A percentile compares a stretch with the other conserved stretches of the same genome.
phyloP scores from a whole-genome alignment of 495 filamentous ascomycete species.

The Penicillium riverlandense region DNA sequence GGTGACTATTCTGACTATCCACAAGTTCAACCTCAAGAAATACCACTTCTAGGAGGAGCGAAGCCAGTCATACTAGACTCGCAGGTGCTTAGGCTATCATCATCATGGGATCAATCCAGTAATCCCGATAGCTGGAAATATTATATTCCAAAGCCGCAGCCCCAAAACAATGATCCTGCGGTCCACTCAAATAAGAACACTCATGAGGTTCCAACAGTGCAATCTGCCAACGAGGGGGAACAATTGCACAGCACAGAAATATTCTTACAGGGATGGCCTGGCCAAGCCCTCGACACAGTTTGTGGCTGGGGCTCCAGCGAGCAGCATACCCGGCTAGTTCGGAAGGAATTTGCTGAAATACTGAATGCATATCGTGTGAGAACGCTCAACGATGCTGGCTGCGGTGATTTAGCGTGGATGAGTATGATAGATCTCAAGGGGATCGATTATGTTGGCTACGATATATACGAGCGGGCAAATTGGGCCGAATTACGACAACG shows the following conservation, averaged over 20 bases:
- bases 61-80: neutral
- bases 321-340: constrained; percentile 3
- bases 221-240: neutral
- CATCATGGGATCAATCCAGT: neutral
- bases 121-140: neutral
- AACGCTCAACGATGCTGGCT: constrained; percentile 4
- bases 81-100: constrained; percentile 1
- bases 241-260: constrained; percentile 1
- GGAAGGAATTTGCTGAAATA: constrained; percentile 3
- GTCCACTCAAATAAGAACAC: neutral
- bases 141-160: constrained; percentile 1
- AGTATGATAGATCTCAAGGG: constrained; percentile 2
- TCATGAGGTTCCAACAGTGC: neutral
- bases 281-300: constrained; percentile 1
- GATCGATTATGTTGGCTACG: constrained; percentile 2
- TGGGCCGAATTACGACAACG: constrained; percentile 4
- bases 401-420: constrained; percentile 4
- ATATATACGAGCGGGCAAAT: constrained; percentile 3
- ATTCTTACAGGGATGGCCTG: constrained; percentile 1
- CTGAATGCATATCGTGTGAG: constrained; percentile 1
- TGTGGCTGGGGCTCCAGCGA: constrained; percentile 4
- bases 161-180: neutral
- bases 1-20: constrained; percentile 1
- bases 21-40: neutral
- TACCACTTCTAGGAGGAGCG: neutral